These are phyloP conservation scores for Ophiostoma perfectum DNA, from an alignment of 2,329 filamentous ascomycete species.

Conservation along the genomic window DNA sequence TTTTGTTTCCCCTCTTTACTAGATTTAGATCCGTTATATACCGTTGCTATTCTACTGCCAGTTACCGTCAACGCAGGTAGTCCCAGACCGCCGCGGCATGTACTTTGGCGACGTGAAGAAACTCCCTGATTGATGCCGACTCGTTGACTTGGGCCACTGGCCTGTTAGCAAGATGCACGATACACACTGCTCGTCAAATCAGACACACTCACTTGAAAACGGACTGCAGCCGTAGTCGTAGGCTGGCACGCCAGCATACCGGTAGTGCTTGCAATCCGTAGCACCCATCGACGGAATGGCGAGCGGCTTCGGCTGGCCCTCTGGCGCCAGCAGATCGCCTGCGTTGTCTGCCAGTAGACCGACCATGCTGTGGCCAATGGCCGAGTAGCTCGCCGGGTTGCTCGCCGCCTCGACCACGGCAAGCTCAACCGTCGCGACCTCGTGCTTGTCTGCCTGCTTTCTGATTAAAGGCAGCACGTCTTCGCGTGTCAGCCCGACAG, in stretches of 20 bases:
- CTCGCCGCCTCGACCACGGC: constrained; percentile 21
- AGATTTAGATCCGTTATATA: not conserved
- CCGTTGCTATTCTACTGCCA: not conserved
- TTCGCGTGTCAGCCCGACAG: not conserved
- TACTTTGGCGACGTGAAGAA: constrained; percentile 21
- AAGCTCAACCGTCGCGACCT: constrained; percentile 10
- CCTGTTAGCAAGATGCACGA: not conserved
- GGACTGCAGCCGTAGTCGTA: constrained; percentile 20
- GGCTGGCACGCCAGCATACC: constrained; percentile 20
- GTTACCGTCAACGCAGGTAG: not conserved
- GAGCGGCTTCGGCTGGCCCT: constrained; percentile 9
- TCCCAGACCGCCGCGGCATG: constrained; percentile 17
- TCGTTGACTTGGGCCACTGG: constrained; percentile 25
- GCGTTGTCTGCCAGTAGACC: constrained; percentile 18
- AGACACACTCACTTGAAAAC: not conserved
- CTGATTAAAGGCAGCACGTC: not conserved
- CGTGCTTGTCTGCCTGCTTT: constrained; percentile 3
- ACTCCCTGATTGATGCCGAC: constrained; percentile 22
- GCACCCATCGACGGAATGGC: constrained; percentile 24
- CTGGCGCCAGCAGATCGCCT: not conserved
- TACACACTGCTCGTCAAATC: not conserved
- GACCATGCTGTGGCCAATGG: constrained; percentile 16
- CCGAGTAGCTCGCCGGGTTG: constrained; percentile 22
- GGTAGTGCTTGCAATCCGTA: constrained; percentile 24
- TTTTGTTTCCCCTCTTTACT: not conserved